Evolutionary conservation across 2,329 filamentous ascomycete species (phyloP).

Genomic region (Cadophora sp.): DNA sequence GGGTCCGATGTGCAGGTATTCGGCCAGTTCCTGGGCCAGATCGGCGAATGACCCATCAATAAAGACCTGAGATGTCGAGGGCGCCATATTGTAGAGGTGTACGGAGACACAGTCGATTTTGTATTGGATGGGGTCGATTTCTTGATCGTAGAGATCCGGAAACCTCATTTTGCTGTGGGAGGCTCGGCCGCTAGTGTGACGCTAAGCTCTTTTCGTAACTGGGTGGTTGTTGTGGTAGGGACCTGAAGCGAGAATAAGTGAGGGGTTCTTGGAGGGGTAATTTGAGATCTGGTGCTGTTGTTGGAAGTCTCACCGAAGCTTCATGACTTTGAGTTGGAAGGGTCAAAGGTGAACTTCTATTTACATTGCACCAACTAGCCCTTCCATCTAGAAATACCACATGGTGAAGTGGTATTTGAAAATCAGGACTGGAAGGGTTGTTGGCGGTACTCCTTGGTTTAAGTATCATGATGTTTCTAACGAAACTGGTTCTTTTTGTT

Average conservation of each 20-base stretch:
- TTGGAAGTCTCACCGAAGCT: not conserved
- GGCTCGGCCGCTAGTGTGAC: constrained; percentile 24
- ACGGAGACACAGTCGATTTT: constrained; percentile 25
- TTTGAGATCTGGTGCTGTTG: not conserved
- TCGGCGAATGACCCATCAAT: constrained; percentile 95
- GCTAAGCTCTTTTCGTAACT: not conserved
- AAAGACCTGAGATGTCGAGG: constrained; percentile 59
- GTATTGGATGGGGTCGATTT: constrained; percentile 14
- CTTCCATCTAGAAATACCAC: not conserved
- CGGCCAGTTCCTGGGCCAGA: constrained; percentile 91
- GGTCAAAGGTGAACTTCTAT: too few species aligned
- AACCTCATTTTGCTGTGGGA: constrained; percentile 16
- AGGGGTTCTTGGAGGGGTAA: constrained; percentile 19
- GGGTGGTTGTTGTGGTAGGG: not conserved
- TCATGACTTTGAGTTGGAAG: not conserved
- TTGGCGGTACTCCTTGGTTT: too few species aligned
- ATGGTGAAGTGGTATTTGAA: too few species aligned
- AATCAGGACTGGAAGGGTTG: too few species aligned
- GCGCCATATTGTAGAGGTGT: constrained; percentile 36
- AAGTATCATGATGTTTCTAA: too few species aligned
- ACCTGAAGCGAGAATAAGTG: constrained; percentile 10
- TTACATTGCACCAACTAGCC: not conserved
- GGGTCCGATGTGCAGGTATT: constrained; percentile 81
- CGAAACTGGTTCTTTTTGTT: too few species aligned
- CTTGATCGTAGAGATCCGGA: not conserved